A percentile compares a stretch with the other conserved stretches of the same genome.
These are phyloP conservation scores for Populus davidiana DNA, from an alignment of 345 rosid genomes.

Conservation along the genomic window DNA sequence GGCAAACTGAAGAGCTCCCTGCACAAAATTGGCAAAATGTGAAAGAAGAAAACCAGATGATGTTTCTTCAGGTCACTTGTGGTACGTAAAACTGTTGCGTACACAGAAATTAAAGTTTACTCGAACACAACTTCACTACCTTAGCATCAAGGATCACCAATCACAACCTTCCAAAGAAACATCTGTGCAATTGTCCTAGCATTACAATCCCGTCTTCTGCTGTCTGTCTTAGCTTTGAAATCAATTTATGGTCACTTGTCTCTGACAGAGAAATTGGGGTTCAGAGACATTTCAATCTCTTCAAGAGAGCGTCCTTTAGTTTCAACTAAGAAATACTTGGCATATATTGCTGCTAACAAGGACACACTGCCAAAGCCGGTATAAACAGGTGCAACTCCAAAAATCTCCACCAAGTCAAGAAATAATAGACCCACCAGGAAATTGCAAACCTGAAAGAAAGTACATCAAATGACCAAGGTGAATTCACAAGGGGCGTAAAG, in stretches of 20 bases:
- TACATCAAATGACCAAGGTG: neutral
- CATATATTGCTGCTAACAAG: conserved; percentile 56
- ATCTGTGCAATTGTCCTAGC: neutral
- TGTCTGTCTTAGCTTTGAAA: neutral
- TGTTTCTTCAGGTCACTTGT: too few species aligned
- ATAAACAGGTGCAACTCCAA: conserved; percentile 60
- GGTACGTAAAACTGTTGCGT: neutral
- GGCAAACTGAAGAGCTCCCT: too few species aligned
- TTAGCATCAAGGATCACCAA: neutral
- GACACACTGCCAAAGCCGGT: conserved; percentile 58
- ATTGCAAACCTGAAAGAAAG: conserved; percentile 55
- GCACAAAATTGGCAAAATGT: neutral
- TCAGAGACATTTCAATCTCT: conserved; percentile 69
- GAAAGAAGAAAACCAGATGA: neutral
- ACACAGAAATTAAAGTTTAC: neutral
- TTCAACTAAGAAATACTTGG: conserved; percentile 54
- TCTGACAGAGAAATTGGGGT: conserved; percentile 23
- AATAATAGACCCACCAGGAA: conserved; percentile 78
- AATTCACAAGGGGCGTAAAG: neutral
- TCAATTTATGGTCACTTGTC: conserved; percentile 15
- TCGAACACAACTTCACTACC: neutral
- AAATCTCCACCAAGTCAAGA: conserved; percentile 55
- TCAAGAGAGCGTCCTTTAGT: conserved; percentile 74
- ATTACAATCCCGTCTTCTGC: neutral
- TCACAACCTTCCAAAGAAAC: neutral